These are phyloP conservation scores for Leishmania martiniquensis DNA, from an alignment of 208 protist species.

Conservation along the genomic window DNA sequence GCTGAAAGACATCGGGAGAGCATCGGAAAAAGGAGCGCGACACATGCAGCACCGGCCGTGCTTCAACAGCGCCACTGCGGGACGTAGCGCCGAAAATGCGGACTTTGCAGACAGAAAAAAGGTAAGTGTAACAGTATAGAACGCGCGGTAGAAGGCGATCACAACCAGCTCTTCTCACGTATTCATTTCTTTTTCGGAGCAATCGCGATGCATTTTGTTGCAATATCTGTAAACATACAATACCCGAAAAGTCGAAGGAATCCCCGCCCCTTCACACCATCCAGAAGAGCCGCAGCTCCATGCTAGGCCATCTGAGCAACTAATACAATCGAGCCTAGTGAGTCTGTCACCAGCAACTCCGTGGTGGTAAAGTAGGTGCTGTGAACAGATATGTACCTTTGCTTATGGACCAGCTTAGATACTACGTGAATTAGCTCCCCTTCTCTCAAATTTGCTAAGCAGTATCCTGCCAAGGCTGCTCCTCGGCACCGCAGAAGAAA, in stretches of 20 bases:
- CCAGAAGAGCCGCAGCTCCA: not conserved
- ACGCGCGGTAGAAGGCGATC: not conserved
- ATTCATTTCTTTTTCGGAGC: not conserved
- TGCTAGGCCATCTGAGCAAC: slow-evolving; percentile 28
- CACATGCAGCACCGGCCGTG: not conserved
- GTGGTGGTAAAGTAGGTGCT: slow-evolving; percentile 76
- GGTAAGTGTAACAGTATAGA: not conserved
- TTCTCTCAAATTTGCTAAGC: slow-evolving; percentile 50
- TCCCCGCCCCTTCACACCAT: not conserved
- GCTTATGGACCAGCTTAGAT: slow-evolving; percentile 75
- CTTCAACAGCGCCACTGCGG: not conserved
- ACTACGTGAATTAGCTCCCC: slow-evolving; percentile 83
- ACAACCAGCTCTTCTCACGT: not conserved
- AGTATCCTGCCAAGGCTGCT: slow-evolving; percentile 52
- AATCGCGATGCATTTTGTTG: too few relatives aligned
- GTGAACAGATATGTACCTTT: slow-evolving; percentile 78
- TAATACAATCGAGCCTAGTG: slow-evolving; percentile 70
- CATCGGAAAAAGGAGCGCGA: too few relatives aligned
- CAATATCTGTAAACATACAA: not conserved
- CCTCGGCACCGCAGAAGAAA: slow-evolving; percentile 74
- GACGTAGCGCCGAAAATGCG: not conserved
- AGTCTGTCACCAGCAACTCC: slow-evolving; percentile 78
- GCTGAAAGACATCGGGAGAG: too few relatives aligned
- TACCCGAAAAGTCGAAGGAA: not conserved
- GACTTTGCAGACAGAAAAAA: not conserved